Percentiles rank a stretch among this genome's conserved stretches.
Conservation (phyloP, 31 red algal genomes). For the Asparagopsis taxiformis region DNA sequence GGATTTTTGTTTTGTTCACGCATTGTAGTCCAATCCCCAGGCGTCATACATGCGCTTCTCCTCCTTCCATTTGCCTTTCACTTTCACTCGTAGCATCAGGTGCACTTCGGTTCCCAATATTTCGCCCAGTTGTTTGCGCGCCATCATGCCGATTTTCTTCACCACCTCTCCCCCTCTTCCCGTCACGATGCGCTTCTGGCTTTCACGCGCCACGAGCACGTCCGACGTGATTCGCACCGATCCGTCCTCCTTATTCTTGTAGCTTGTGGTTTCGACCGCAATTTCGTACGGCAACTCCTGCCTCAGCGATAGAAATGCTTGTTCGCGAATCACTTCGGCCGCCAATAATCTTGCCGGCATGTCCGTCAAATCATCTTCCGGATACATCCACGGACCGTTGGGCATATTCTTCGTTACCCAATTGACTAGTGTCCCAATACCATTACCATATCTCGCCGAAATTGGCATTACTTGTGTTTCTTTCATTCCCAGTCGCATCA, state of each 20-base stretch:
- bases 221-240: conserved; percentile 73
- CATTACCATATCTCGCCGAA: conserved; percentile 60
- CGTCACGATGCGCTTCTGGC: conserved; percentile 89
- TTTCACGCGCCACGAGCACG: conserved; percentile 78
- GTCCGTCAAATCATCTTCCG: conserved; percentile 87
- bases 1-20: no score
- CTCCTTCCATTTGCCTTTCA: conserved; percentile 90
- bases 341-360: conserved; percentile 85
- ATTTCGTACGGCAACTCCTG: conserved; percentile 94
- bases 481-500: conserved; percentile 20
- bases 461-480: conserved; percentile 31
- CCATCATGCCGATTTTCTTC: conserved; percentile 82
- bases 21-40: conserved; percentile 92
- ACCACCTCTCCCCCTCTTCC: conserved; percentile 80
- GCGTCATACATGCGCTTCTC: conserved; percentile 60
- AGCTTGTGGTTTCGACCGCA: conserved; percentile 85
- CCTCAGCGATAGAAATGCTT: conserved; percentile 63
- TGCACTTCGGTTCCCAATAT: conserved; percentile 79
- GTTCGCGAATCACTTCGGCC: conserved; percentile 92
- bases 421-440: conserved; percentile 35
- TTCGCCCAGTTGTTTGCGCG: conserved; percentile 63
- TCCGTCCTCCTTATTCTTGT: conserved; percentile 63
- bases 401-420: conserved; percentile 79
- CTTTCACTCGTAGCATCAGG: conserved; percentile 88
- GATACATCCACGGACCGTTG: conserved; percentile 84